phyloP scores from a whole-genome alignment of 352 stramenopile genomes.

The Phytophthora colocasiae region DNA sequence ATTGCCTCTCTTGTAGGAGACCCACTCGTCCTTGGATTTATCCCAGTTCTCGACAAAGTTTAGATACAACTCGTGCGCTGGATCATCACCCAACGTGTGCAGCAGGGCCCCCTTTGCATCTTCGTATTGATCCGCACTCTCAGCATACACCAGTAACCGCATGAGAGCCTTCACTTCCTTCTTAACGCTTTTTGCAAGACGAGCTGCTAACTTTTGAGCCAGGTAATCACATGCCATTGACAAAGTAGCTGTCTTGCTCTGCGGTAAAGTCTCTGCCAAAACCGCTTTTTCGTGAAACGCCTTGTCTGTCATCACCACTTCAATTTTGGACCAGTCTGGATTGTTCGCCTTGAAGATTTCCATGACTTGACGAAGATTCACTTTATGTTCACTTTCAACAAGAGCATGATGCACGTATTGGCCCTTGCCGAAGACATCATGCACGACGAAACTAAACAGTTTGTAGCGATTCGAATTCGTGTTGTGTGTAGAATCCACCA shows the following conservation, averaged over 20 bases:
- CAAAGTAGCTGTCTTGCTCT: neutral
- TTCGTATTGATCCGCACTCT: neutral
- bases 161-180: conserved; percentile 7
- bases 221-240: conserved; percentile 16
- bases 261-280: neutral
- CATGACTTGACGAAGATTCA: conserved; percentile 3
- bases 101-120: neutral
- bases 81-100: neutral
- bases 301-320: conserved; percentile 13
- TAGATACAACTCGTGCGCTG: neutral
- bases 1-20: no score
- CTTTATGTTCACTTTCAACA: conserved; percentile 18
- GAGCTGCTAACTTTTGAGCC: conserved; percentile 11
- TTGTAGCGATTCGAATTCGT: conserved; percentile 28
- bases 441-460: conserved; percentile 20
- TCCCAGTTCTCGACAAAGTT: neutral
- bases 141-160: conserved; percentile 3
- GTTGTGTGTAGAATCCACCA: conserved; percentile 18
- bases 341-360: conserved; percentile 24
- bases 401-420: conserved; percentile 25
- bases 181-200: neutral
- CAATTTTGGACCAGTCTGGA: neutral
- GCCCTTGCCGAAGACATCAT: conserved; percentile 13
- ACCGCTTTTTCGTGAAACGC: conserved; percentile 13
- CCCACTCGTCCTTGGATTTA: no score